These are phyloP conservation scores for Coemansia sp. DNA, from an alignment of 192 early-diverging fungal genomes.

Conservation along the genomic window DNA sequence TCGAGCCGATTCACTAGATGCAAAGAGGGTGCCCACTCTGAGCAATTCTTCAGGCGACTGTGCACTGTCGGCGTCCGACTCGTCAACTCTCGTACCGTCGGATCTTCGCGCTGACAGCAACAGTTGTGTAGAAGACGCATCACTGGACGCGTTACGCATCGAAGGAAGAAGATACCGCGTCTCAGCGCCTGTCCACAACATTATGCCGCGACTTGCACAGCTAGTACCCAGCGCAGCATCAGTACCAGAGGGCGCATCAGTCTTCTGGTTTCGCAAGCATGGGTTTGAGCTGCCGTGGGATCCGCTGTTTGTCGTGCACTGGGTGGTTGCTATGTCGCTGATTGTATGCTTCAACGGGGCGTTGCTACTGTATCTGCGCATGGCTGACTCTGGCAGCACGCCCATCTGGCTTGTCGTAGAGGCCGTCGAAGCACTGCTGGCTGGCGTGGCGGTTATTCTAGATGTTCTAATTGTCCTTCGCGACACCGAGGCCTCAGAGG, in stretches of 20 bases:
- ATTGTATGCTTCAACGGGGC: constrained; percentile 7
- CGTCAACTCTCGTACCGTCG: constrained; percentile 24
- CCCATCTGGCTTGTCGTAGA: constrained; percentile 16
- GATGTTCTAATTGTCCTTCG: constrained; percentile 16
- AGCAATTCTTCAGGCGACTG: constrained; percentile 30
- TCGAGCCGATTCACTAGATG: not conserved
- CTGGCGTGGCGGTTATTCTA: constrained; percentile 11
- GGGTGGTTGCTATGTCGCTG: constrained; percentile 19
- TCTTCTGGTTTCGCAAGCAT: constrained; percentile 44
- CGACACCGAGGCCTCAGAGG: constrained; percentile 33
- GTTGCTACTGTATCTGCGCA: constrained; percentile 24
- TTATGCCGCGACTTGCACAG: constrained; percentile 7
- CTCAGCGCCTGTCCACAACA: not conserved
- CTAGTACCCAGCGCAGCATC: constrained; percentile 27
- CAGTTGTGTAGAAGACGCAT: not conserved
- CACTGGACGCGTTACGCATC: not conserved
- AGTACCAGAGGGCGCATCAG: constrained; percentile 28
- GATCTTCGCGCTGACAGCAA: constrained; percentile 8
- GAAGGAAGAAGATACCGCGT: not conserved
- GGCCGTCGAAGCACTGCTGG: constrained; percentile 9
- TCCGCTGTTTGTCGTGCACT: constrained; percentile 44
- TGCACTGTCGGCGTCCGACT: constrained; percentile 24
- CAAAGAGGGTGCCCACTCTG: not conserved
- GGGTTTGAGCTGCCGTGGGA: constrained; percentile 50
- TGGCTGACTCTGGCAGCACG: not conserved